Evolutionary conservation across 805 yeast genomes (phyloP).

Genomic region (Candida methanosorbosa): DNA sequence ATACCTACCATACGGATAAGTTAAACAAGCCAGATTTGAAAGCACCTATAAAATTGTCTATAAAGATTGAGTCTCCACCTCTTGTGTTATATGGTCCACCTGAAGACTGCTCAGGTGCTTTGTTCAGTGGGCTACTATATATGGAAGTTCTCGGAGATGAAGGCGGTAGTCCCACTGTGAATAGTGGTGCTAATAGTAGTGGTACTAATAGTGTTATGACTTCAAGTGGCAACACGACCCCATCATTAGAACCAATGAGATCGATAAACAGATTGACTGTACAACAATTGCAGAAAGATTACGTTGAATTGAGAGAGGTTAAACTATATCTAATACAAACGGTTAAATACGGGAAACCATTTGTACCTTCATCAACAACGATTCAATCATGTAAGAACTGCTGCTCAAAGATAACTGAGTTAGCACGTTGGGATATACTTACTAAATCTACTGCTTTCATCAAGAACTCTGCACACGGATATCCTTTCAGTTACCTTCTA

Average conservation of each 20-base stretch:
- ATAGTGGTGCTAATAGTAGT: too few relatives aligned
- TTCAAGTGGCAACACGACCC: not conserved
- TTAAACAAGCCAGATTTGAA: slow-evolving; percentile 14
- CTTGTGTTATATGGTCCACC: slow-evolving; percentile 76
- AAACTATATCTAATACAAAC: slow-evolving; percentile 66
- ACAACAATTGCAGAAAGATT: slow-evolving; percentile 22
- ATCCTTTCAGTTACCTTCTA: slow-evolving; percentile 83
- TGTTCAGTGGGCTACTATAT: slow-evolving; percentile 70
- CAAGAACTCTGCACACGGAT: slow-evolving; percentile 62
- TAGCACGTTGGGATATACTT: slow-evolving; percentile 87
- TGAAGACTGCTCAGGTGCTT: slow-evolving; percentile 73
- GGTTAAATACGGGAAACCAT: slow-evolving; percentile 58
- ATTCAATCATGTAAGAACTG: slow-evolving; percentile 54
- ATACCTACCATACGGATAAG: slow-evolving; percentile 4
- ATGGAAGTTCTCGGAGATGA: slow-evolving; percentile 34
- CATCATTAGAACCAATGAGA: slow-evolving; percentile 1
- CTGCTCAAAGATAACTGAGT: slow-evolving; percentile 40
- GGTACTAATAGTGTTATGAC: too few relatives aligned
- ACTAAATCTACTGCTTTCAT: slow-evolving; percentile 48
- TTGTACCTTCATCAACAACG: slow-evolving; percentile 41
- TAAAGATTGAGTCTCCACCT: slow-evolving; percentile 86
- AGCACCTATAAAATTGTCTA: slow-evolving; percentile 31
- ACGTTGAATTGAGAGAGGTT: slow-evolving; percentile 47
- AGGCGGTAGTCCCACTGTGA: not conserved
- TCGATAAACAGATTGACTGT: slow-evolving; percentile 14